Evolutionary conservation across 257 asterid genomes (phyloP).

Genomic region (Thymus mandschuricus): DNA sequence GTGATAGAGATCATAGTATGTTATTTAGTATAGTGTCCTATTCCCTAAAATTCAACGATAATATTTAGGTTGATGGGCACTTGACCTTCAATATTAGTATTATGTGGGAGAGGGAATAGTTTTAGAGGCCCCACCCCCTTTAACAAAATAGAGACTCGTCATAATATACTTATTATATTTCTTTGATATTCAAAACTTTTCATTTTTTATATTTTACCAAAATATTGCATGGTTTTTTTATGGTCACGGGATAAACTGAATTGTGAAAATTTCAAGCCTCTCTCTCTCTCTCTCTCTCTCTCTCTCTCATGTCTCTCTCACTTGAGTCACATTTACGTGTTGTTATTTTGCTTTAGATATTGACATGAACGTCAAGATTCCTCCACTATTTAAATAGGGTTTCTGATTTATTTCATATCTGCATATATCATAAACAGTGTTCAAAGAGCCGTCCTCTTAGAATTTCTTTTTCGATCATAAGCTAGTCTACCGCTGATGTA

Average conservation of each 20-base stretch:
- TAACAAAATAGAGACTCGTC: constrained; percentile 9
- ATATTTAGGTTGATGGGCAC: constrained; percentile 8
- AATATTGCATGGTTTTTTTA: too few relatives aligned
- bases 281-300: background rate
- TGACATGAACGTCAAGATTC: constrained; percentile 16
- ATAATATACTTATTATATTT: background rate
- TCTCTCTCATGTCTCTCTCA: constrained; percentile 28
- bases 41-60: background rate
- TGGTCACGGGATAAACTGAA: constrained; percentile 22
- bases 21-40: too few relatives aligned
- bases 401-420: background rate
- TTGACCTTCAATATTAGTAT: constrained; percentile 20
- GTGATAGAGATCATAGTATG: too few relatives aligned
- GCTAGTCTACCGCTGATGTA: too few relatives aligned
- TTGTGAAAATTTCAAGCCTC: background rate
- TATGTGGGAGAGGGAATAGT: constrained; percentile 15
- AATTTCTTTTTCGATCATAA: too few relatives aligned
- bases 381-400: background rate
- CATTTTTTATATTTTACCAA: background rate
- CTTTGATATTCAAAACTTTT: too few relatives aligned
- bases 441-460: background rate
- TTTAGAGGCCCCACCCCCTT: constrained; percentile 23
- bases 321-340: constrained; percentile 6
- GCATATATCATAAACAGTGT: background rate
- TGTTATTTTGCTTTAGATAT: constrained; percentile 1